Evolutionary conservation across 352 stramenopile species (phyloP).

Genomic region (Pilasporangium apinafurcum): DNA sequence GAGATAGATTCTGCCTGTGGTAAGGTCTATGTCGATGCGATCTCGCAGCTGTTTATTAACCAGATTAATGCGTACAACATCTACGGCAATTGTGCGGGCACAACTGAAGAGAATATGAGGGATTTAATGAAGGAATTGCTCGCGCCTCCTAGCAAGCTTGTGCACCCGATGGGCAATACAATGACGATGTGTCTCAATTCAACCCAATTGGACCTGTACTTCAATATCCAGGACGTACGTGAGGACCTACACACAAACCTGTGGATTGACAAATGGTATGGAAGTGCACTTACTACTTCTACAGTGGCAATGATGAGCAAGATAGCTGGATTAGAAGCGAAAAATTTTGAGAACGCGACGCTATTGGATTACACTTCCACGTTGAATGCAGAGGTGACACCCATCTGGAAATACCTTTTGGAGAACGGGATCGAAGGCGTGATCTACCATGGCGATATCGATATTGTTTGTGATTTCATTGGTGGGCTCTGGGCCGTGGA

Average conservation of each 20-base stretch:
- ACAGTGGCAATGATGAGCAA: conserved; percentile 23
- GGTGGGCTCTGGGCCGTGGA: conserved; percentile 64
- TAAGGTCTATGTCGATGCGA: conserved; percentile 15
- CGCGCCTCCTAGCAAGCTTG: conserved; percentile 25
- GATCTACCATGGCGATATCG: conserved; percentile 72
- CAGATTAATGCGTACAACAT: conserved; percentile 70
- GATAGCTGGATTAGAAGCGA: conserved; percentile 25
- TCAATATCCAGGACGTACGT: conserved; percentile 61
- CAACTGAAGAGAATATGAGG: conserved; percentile 34
- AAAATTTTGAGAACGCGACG: conserved; percentile 20
- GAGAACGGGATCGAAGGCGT: conserved; percentile 34
- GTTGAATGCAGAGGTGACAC: conserved; percentile 38
- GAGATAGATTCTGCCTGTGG: conserved; percentile 15
- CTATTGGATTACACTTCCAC: conserved; percentile 47
- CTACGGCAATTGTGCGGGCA: conserved; percentile 45
- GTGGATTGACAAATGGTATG: conserved; percentile 31
- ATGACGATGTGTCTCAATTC: conserved; percentile 63
- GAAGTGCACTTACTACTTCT: conserved; percentile 35
- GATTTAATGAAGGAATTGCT: conserved; percentile 36
- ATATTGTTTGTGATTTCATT: conserved; percentile 67
- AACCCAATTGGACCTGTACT: conserved; percentile 54
- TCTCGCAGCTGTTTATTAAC: conserved; percentile 25
- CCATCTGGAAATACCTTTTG: conserved; percentile 54
- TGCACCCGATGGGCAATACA: conserved; percentile 67
- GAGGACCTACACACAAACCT: conserved; percentile 71